phyloP scores from a whole-genome alignment of 306 rosid genomes.

The Carpinus viminea region DNA sequence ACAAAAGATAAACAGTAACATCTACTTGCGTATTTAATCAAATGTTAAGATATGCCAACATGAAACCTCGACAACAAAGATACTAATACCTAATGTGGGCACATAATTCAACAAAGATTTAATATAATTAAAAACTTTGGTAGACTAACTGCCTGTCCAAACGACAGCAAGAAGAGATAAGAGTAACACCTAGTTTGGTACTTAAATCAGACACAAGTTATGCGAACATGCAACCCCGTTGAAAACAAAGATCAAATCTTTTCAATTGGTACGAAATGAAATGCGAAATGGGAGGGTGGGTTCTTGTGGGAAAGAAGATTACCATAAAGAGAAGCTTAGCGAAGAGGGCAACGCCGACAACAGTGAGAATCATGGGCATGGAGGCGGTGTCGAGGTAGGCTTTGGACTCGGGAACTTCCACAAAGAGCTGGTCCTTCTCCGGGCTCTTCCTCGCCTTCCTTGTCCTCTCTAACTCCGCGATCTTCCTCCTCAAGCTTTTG shows the following conservation, averaged over 20 bases:
- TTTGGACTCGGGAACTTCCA: conserved; percentile 69
- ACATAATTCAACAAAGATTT: no score
- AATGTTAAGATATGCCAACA: neutral
- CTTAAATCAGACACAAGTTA: neutral
- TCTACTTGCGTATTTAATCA: neutral
- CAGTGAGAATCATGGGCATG: conserved; percentile 68
- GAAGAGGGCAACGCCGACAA: conserved; percentile 59
- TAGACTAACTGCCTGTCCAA: no score
- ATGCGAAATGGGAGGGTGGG: neutral
- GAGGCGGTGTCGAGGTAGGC: conserved; percentile 80
- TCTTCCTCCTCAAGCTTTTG: conserved; percentile 45
- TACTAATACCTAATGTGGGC: no score
- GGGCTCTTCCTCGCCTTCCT: conserved; percentile 42
- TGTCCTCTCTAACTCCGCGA: conserved; percentile 48
- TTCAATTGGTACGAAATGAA: neutral
- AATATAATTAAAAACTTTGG: no score
- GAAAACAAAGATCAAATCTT: neutral
- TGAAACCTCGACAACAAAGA: neutral
- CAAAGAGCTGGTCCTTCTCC: conserved; percentile 55
- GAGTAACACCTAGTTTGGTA: neutral
- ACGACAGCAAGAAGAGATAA: neutral
- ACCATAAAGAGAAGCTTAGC: conserved; percentile 85
- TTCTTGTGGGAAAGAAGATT: neutral
- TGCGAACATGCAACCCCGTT: no score
- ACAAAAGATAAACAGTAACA: neutral